A percentile compares a stretch with the other conserved stretches of the same genome.
phyloP scores from a whole-genome alignment of 148 eudicot genomes.

The Cornus suecica region DNA sequence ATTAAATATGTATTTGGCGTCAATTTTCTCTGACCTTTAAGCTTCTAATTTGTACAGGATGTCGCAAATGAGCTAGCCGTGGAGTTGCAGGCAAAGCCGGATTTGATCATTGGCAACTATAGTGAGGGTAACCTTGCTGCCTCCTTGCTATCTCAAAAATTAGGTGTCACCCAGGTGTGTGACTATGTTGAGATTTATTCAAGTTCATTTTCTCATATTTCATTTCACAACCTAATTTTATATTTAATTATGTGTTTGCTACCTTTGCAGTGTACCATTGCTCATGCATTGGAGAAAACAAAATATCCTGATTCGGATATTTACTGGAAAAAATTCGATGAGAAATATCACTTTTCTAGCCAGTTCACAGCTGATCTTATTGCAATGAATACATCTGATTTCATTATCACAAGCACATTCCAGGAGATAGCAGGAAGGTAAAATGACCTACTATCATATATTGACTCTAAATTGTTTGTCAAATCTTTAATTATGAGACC shows the following conservation, averaged over 20 bases:
- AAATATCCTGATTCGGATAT: constrained; percentile 96
- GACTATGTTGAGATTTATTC: no score
- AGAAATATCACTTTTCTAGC: constrained; percentile 91
- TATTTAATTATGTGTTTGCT: neutral
- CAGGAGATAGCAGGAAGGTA: constrained; percentile 99
- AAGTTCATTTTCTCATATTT: neutral
- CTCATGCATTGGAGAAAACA: constrained; percentile 94
- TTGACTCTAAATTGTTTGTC: neutral
- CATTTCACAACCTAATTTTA: neutral
- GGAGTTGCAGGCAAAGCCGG: constrained; percentile 90
- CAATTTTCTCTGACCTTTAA: neutral
- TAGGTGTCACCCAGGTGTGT: constrained; percentile 82
- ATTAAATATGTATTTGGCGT: neutral
- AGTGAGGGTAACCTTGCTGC: constrained; percentile 99
- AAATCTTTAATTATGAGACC: neutral
- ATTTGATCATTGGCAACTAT: constrained; percentile 87
- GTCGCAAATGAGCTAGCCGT: constrained; percentile 74
- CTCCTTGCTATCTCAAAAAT: constrained; percentile 87
- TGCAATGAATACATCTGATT: constrained; percentile 96
- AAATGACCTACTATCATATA: neutral
- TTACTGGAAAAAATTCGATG: constrained; percentile 81
- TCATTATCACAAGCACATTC: constrained; percentile 99
- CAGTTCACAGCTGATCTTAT: constrained; percentile 96
- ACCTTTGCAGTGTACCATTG: constrained; percentile 74
- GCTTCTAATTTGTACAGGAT: constrained; percentile 44